Conservation (phyloP, 1,139 yeast species). For the Sugiyamaella xylanicola region DNA sequence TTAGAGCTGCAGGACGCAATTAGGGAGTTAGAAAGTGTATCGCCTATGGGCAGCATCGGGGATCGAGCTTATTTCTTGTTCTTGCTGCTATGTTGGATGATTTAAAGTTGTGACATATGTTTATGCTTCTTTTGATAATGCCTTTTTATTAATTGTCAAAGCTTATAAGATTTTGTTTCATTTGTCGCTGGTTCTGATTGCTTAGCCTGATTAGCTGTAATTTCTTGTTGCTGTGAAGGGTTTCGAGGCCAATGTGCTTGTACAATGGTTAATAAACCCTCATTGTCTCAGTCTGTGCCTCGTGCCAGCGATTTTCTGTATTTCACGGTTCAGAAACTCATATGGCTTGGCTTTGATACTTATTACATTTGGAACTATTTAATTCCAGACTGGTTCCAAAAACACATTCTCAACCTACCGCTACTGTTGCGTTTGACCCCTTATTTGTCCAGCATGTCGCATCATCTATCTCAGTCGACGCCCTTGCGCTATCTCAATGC, state of each 20-base stretch:
- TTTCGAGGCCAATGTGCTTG: neutral
- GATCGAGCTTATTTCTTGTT: too few species aligned
- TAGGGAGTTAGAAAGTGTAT: neutral
- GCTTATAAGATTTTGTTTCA: too few species aligned
- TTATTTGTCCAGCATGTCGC: neutral
- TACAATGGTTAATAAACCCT: neutral
- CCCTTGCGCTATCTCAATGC: neutral
- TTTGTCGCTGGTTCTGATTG: too few species aligned
- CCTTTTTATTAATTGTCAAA: too few species aligned
- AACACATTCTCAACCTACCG: neutral
- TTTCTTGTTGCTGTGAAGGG: neutral
- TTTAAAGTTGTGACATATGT: too few species aligned
- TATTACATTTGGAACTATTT: conserved; percentile 8
- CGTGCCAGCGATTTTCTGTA: neutral
- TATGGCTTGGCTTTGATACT: conserved; percentile 7
- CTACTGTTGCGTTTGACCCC: neutral
- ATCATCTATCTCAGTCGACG: neutral
- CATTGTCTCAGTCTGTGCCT: neutral
- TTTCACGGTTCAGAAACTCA: conserved; percentile 1
- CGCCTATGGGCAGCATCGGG: too few species aligned
- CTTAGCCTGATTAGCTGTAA: neutral
- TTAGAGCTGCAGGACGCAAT: neutral
- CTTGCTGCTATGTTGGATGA: neutral
- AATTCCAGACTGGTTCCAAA: conserved; percentile 4
- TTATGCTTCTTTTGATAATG: neutral